Evolutionary conservation across 2,329 filamentous ascomycete genomes (phyloP), one percentile per base, ranked within the genome.

Genomic region (Berkeleyomyces basicola): DNA sequence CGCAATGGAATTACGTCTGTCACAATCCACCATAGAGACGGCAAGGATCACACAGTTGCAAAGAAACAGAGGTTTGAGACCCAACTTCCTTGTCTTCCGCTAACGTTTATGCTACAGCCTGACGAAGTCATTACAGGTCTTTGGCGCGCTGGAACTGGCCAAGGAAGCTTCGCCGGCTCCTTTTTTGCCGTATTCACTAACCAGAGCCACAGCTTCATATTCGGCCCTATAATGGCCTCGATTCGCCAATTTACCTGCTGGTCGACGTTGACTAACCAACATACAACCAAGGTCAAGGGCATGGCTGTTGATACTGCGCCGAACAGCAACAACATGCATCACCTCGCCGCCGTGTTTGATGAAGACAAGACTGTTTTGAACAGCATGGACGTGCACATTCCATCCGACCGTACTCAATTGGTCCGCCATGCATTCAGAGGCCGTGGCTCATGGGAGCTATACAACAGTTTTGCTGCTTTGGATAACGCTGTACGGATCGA

Each of bases 161-260:
- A 6, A 4, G 6, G 9, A 10, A 11, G 33, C 14, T 14, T n/a
- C n/a, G 9, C 49, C 7, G 49, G 49, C 14, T 53, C 49, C 9
- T 59, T 11, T 31, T 59, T 59, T 43, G 58, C 58, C 23, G 58
- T 46, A 5, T 44, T 59, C 40, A 59, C 58, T 3, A 59, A 59
- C 37, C 58, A 46, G 33, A 36, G 14, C 14, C 58, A 39, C 9
- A 59, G 58, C 40, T 59, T 59, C 23, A 7, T 59, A 4, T 59
- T 59, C 46, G 58, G 58, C 16, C 40, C 58, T 44, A 42, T 59
- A 16, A 14, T 44, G 11, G 58, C 39, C 7, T 44, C 31, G 31
- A 14, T 59, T 6, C 43, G 31, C 7, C 40, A 59, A 10, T 23
- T 44, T 11, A 16, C 58, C 9, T n/a, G 40, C 3, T 59, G 39